Conservation (phyloP, 176 grass and related monocot genomes). For the Thinopyrum elongatum region DNA sequence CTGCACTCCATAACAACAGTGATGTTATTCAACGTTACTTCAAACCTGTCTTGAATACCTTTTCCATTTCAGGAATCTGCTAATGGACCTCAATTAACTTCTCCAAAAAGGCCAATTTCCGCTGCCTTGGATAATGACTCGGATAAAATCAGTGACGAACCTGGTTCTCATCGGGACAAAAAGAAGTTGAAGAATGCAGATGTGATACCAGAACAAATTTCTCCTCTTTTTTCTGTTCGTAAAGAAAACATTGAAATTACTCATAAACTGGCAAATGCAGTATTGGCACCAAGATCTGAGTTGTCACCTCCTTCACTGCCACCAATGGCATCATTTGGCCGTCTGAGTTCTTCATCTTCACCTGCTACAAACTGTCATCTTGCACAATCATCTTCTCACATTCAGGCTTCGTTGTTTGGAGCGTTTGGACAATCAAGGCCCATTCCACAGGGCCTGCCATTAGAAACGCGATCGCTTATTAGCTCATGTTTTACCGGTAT, state of each 20-base stretch:
- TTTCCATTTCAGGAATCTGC: conserved; percentile 29
- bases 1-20: not conserved
- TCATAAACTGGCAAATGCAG: not conserved
- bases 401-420: not conserved
- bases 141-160: conserved; percentile 1
- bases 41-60: not conserved
- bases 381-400: not conserved
- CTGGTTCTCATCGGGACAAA: not conserved
- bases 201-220: not conserved
- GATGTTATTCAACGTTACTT: not conserved
- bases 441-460: not conserved
- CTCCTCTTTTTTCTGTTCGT: not conserved
- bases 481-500: not conserved
- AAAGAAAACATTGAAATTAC: conserved; percentile 3
- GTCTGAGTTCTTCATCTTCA: conserved; percentile 19
- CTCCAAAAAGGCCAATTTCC: conserved; percentile 8
- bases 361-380: not conserved
- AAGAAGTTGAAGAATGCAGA: conserved; percentile 11
- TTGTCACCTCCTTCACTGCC: not conserved
- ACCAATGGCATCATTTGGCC: not conserved
- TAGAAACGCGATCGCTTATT: not conserved
- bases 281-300: conserved; percentile 3
- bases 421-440: not conserved
- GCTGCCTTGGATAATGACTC: not conserved
- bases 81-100: not conserved